A percentile compares a stretch with the other conserved stretches of the same genome.
Evolutionary conservation across 345 rosid species (phyloP).

Genomic region (Carallia brachiata): DNA sequence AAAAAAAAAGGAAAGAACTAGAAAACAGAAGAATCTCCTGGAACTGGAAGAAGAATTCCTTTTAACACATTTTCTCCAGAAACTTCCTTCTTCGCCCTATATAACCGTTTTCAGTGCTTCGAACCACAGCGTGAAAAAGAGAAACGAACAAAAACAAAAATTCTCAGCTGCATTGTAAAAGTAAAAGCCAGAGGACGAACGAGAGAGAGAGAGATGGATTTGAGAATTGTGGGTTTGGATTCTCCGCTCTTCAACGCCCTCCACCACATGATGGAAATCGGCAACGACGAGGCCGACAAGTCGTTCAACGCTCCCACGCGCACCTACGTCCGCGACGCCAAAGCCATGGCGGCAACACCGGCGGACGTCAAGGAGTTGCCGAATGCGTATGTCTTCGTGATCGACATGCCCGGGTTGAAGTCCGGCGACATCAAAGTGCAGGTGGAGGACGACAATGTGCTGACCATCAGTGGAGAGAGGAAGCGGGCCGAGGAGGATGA

Average conservation of each 20-base stretch:
- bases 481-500: constrained; percentile 47
- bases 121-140: rapidly evolving
- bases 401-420: constrained; percentile 85
- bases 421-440: constrained; percentile 67
- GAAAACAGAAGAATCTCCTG: not conserved
- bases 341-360: constrained; percentile 85
- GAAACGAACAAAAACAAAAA: not conserved
- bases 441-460: constrained; percentile 70
- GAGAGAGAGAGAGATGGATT: constrained; percentile 29
- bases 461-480: constrained; percentile 64
- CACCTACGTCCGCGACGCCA: constrained; percentile 58
- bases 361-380: constrained; percentile 70
- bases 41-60: not conserved
- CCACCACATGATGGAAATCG: constrained; percentile 54
- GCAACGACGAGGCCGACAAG: constrained; percentile 31
- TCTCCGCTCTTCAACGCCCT: constrained; percentile 43
- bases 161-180: no score
- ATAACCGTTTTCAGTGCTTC: not conserved
- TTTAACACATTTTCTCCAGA: constrained; percentile 2
- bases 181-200: no score
- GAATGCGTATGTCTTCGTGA: constrained; percentile 48
- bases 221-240: constrained; percentile 41
- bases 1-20: no score
- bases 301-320: constrained; percentile 44
- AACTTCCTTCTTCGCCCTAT: constrained; percentile 3